These are phyloP conservation scores for Lactarius indigo DNA, from an alignment of 768 basidiomycete species.

Conservation along the genomic window DNA sequence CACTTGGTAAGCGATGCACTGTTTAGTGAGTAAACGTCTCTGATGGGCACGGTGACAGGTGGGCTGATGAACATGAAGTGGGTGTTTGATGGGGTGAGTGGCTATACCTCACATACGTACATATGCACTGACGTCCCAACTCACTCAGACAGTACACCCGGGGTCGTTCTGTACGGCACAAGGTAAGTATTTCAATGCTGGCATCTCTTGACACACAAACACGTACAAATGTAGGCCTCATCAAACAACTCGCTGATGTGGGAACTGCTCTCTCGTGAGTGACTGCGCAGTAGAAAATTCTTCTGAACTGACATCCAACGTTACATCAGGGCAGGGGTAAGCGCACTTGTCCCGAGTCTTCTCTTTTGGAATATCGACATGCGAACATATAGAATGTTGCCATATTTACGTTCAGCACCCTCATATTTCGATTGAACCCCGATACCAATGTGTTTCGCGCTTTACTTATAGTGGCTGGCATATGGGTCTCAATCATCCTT, in stretches of 20 bases:
- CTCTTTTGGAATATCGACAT: neutral
- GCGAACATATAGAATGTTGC: slow-evolving; percentile 34
- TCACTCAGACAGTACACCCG: neutral
- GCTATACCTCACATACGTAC: neutral
- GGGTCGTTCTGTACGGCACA: slow-evolving; percentile 21
- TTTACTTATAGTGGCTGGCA: slow-evolving; percentile 32
- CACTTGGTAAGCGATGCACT: slow-evolving; percentile 25
- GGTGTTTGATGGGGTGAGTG: slow-evolving; percentile 34
- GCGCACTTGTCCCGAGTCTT: neutral
- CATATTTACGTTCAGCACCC: slow-evolving; percentile 38
- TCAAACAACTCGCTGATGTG: slow-evolving; percentile 23
- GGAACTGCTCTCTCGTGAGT: slow-evolving; percentile 25
- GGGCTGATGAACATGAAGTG: slow-evolving; percentile 39
- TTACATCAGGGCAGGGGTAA: slow-evolving; percentile 14
- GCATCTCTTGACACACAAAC: neutral
- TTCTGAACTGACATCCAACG: neutral
- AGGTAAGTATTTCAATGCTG: slow-evolving; percentile 4
- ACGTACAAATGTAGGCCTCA: slow-evolving; percentile 11
- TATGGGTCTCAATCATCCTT: slow-evolving; percentile 42
- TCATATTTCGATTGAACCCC: slow-evolving; percentile 36
- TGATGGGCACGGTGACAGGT: slow-evolving; percentile 29
- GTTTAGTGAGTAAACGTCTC: neutral
- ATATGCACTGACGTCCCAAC: neutral
- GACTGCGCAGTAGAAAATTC: neutral
- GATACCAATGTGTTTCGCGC: slow-evolving; percentile 33